A percentile compares a stretch with the other conserved stretches of the same genome.
Evolutionary conservation across 345 rosid species (phyloP).

Genomic region (Eutrema yunnanense): DNA sequence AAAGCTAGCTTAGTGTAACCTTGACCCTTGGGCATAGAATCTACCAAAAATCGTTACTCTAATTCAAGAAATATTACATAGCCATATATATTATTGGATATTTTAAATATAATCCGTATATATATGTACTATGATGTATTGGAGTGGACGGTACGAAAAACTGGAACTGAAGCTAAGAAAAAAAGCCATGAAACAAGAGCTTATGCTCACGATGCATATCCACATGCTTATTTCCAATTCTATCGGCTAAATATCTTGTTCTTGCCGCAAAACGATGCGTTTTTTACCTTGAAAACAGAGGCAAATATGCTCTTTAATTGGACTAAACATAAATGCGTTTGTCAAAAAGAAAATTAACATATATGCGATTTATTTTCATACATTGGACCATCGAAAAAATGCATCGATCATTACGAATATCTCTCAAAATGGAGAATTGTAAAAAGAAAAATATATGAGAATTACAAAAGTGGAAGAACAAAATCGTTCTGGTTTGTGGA

Average conservation of each 20-base stretch:
- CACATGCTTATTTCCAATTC: constrained; percentile 25
- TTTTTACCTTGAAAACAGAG: neutral
- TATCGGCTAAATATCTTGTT: constrained; percentile 22
- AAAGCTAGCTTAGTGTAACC: constrained; percentile 1
- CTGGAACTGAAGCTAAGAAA: constrained; percentile 6
- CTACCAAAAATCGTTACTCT: neutral
- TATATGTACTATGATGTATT: neutral
- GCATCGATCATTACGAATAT: neutral
- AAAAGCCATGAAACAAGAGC: constrained; percentile 29
- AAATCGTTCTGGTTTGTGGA: constrained; percentile 3
- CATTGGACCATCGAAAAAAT: neutral
- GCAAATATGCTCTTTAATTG: constrained; percentile 5
- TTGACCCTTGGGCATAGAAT: constrained; percentile 4
- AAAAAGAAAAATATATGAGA: neutral
- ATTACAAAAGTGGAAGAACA: constrained; percentile 11
- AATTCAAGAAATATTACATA: neutral
- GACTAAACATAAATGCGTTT: neutral
- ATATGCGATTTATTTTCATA: neutral
- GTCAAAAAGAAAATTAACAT: neutral
- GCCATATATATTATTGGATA: neutral
- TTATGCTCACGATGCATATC: constrained; percentile 32
- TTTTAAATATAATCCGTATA: neutral
- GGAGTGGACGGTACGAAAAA: constrained; percentile 21
- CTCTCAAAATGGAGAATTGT: neutral
- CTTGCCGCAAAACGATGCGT: constrained; percentile 14